Base-by-base conservation (phyloP, 306 rosid genomes). In the Bauhinia variegata region DNA sequence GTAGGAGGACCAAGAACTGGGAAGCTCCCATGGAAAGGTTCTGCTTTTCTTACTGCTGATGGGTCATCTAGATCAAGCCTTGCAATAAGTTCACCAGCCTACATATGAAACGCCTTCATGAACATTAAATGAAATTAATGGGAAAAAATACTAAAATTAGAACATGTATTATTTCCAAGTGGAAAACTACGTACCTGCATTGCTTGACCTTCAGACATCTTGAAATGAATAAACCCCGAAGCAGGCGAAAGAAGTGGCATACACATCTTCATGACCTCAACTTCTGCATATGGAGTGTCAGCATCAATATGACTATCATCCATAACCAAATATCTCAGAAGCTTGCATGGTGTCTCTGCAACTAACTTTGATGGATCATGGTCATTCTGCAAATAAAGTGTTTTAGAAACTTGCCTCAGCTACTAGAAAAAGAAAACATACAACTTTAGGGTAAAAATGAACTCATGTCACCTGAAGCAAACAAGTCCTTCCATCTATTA, bases 251-350 rank as follows among this genome's bases (percentile, higher is more conserved):
- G 99, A 73, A 93, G 96, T 69, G 99, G 99, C 99, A 93, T 93
- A 68, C 99, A 93, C 99, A 93, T 93, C 87, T 93, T 93, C 99
- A 93, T 93, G 81, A 93, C 99, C 89, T 93, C 99, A 65, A 93
- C 99, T 81, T 93, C 99, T 49, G 96, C 96, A 83, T 84, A 93
- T 42, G 98, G 98, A 65, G 88, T 72, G 85, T 86, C 96, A 54
- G 91, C 93, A 73, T 88, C 97, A 11, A 93, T 63, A 71, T 93
- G 97, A 82, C 87, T 83, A 66, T 71, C 87, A 73, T 93, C 91
- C 11, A 48, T 57, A 73, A 93, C 80, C 81, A 93, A 74, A 80
- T 79, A 90, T 78, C 99, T 88, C 75, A 88, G 60, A 66, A 93
- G 91, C 68, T 93, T 93, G 91, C 96, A 93, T 68, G 97, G 97